Evolutionary conservation across 768 basidiomycete genomes (phyloP).

Genomic region (Pholiota conissans): DNA sequence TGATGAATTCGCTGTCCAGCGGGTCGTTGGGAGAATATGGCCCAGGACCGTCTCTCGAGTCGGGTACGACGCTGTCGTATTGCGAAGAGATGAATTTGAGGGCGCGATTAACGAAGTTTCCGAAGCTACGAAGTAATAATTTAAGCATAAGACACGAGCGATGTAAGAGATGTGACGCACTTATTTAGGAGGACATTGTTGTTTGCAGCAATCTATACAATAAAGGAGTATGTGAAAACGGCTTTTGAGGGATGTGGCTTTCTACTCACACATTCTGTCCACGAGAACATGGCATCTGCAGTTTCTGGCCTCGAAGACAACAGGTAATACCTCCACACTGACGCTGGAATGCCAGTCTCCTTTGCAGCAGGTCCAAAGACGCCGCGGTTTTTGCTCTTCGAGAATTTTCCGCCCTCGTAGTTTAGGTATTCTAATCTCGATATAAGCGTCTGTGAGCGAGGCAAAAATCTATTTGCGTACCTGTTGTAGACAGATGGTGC

Average conservation of each 20-base stretch:
- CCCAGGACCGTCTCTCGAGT: conserved; percentile 69
- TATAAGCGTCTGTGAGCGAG: conserved; percentile 1
- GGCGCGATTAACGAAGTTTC: conserved; percentile 95
- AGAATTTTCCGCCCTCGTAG: conserved; percentile 99
- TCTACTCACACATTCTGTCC: conserved; percentile 83
- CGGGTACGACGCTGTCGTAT: conserved; percentile 78
- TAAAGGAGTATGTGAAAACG: conserved; percentile 5
- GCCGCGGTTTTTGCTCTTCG: conserved; percentile 94
- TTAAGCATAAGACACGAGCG: not conserved
- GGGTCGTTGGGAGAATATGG: conserved; percentile 68
- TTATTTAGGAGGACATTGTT: conserved; percentile 95
- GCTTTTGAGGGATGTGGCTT: not conserved
- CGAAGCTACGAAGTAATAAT: conserved; percentile 56
- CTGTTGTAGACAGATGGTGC: conserved; percentile 93
- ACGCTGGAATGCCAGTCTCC: conserved; percentile 90
- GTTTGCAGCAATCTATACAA: conserved; percentile 76
- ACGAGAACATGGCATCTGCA: conserved; percentile 94
- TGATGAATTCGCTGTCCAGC: conserved; percentile 72
- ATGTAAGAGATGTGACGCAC: conserved; percentile 37
- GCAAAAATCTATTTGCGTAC: conserved; percentile 44
- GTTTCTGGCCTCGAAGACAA: conserved; percentile 92
- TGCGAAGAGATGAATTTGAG: conserved; percentile 92
- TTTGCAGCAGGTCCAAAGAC: conserved; percentile 95
- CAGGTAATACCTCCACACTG: conserved; percentile 97
- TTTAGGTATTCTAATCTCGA: conserved; percentile 81